phyloP scores from a whole-genome alignment of 148 eudicot species.

The Rhododendron mucronatum region DNA sequence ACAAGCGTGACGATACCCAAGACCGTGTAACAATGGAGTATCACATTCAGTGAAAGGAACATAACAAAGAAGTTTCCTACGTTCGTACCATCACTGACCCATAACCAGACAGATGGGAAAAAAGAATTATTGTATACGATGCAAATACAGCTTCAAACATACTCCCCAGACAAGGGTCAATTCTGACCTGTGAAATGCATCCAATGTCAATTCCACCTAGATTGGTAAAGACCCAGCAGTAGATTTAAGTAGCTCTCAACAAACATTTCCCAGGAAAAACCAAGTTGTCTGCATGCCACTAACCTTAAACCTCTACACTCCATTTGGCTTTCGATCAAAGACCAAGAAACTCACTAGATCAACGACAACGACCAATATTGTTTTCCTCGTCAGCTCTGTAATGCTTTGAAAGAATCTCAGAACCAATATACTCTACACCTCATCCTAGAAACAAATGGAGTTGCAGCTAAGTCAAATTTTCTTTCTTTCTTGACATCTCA shows the following conservation, averaged over 20 bases:
- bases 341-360: not conserved
- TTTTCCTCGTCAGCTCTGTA: not conserved
- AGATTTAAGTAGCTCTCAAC: not conserved
- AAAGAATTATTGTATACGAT: not conserved
- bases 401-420: not conserved
- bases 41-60: not conserved
- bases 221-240: not conserved
- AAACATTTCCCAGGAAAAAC: not conserved
- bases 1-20: no score
- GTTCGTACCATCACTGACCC: no score
- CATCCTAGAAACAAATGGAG: no score
- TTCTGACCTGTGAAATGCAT: not conserved
- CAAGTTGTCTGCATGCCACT: not conserved
- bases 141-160: not conserved
- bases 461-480: no score
- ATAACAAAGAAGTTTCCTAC: not conserved
- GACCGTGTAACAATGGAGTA: no score
- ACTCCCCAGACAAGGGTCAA: not conserved
- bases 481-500: no score
- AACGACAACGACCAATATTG: not conserved
- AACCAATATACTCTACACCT: no score
- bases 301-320: not conserved
- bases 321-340: not conserved
- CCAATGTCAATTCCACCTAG: not conserved
- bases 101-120: no score